Base-by-base conservation (phyloP, 2,329 filamentous ascomycete species). In the Talaromyces albobiverticillius region DNA sequence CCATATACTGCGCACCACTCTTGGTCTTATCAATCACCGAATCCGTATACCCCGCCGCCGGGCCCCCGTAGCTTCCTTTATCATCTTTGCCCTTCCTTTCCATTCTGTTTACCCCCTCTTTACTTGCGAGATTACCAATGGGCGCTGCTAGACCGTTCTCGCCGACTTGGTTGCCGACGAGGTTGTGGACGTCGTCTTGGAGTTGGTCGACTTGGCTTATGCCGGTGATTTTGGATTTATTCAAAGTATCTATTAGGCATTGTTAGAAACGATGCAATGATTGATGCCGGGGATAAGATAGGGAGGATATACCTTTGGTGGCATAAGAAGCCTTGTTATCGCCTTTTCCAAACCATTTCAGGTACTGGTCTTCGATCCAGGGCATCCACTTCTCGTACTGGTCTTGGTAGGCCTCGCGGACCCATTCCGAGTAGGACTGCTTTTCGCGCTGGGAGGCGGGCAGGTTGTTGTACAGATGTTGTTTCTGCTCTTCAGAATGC, bases 321-420 rank as follows among this genome's bases (percentile, higher is more conserved):
- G 74, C 75, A 59, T 82, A 82, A 20, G 73, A 76, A 5, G 78
- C 73, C 64, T 82, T 82, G 68, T 82, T 82, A 56, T 82, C 79
- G 2, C 64, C 65, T 38, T 79, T 80, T 49, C 77, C 78, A 62
- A 82, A 82, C 76, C 77, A 81, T 56, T 70, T 72, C 32, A 82
- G 65, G 58, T 81, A 82, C 62, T 79, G 70, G 61, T 82, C 79
- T 61, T 82, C 79, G 41, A 82, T 72, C 79, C 79, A 82, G 0
- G 79, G 79, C 67, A 81, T 73, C 79, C 79, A 82, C 57, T 69
- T 76, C 57, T 82, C 78, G 59, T 82, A 81, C 62, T 81, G 73
- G 36, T 74, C 64, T 61, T 79, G 76, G 68, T 81, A 81, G 45
- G 71, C 71, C 23, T 78, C 64, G 52, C 69, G 69, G 20, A 71